Percentiles rank a stretch among this genome's conserved stretches.
Evolutionary conservation across 345 rosid species (phyloP).

Genomic region (Aethionema arabicum): DNA sequence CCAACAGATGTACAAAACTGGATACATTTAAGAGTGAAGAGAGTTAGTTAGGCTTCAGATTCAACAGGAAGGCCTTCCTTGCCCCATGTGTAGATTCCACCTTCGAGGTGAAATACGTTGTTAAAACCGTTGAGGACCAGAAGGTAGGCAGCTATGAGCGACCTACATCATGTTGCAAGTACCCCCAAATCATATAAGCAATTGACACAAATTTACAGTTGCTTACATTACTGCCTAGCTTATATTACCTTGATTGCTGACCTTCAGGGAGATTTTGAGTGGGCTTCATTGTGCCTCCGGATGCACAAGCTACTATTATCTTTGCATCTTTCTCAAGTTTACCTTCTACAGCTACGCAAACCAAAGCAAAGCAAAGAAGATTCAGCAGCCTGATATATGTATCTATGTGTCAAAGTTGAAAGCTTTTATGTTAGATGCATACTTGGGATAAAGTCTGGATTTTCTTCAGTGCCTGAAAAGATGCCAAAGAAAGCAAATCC

Average conservation of each 20-base stretch:
- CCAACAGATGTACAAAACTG: conserved; percentile 36
- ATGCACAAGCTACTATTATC: conserved; percentile 91
- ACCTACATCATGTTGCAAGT: conserved; percentile 51
- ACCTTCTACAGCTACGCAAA: conserved; percentile 74
- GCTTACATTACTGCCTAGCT: background rate
- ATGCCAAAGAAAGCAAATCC: conserved; percentile 98
- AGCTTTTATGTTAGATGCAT: conserved; percentile 22
- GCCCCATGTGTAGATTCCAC: conserved; percentile 81
- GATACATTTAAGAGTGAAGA: conserved; percentile 11
- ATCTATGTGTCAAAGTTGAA: conserved; percentile 3
- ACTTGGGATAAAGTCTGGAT: conserved; percentile 83
- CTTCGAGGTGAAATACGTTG: conserved; percentile 89
- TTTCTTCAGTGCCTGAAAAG: conserved; percentile 95
- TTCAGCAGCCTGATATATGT: conserved; percentile 14
- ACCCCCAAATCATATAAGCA: conserved; percentile 17
- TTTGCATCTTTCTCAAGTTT: conserved; percentile 73
- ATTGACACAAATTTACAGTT: conserved; percentile 12
- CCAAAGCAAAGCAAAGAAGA: conserved; percentile 1
- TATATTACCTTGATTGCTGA: conserved; percentile 76
- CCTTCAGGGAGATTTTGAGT: conserved; percentile 91
- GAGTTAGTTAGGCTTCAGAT: conserved; percentile 41
- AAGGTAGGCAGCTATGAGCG: conserved; percentile 93
- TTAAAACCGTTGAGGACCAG: conserved; percentile 83
- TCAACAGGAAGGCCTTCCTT: conserved; percentile 75
- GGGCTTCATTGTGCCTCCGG: conserved; percentile 90